A percentile compares a stretch with the other conserved stretches of the same genome.
These are phyloP conservation scores for Aquilaria agallochum DNA, from an alignment of 441 rosid genomes.

Conservation along the genomic window DNA sequence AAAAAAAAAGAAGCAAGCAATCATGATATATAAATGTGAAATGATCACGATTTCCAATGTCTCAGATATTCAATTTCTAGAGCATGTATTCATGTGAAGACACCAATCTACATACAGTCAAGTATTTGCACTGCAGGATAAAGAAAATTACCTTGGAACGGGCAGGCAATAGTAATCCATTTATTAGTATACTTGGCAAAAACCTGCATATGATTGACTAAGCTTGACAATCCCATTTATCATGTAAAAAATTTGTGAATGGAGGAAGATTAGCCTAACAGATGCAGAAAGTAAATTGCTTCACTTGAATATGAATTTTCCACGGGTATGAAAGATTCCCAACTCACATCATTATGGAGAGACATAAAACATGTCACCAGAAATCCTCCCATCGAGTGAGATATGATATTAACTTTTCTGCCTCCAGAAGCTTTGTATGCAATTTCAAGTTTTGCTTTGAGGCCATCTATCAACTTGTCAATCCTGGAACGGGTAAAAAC, in stretches of 20 bases:
- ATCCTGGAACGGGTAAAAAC: slow-evolving; percentile 42
- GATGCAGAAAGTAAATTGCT: background rate
- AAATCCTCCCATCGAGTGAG: slow-evolving; percentile 96
- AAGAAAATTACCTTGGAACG: slow-evolving; percentile 73
- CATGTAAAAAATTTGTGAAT: background rate
- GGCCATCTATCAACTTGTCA: slow-evolving; percentile 57
- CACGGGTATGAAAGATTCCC: slow-evolving; percentile 9
- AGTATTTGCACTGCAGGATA: background rate
- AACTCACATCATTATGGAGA: slow-evolving; percentile 58
- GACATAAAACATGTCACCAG: slow-evolving; percentile 70
- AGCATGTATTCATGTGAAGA: too few relatives aligned
- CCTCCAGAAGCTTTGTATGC: slow-evolving; percentile 68
- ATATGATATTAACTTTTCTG: slow-evolving; percentile 69
- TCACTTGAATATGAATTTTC: background rate
- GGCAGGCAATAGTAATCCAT: slow-evolving; percentile 87
- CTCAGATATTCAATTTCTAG: too few relatives aligned
- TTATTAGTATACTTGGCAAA: slow-evolving; percentile 73
- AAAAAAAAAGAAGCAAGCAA: too few relatives aligned
- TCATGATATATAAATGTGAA: too few relatives aligned
- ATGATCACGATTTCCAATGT: too few relatives aligned
- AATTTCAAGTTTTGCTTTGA: slow-evolving; percentile 63
- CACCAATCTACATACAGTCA: background rate
- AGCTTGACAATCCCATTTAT: slow-evolving; percentile 6
- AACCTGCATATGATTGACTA: slow-evolving; percentile 39
- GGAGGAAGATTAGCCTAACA: slow-evolving; percentile 9